Base-by-base conservation (phyloP, 805 yeast species). In the Hanseniaspora jakobsenii region DNA sequence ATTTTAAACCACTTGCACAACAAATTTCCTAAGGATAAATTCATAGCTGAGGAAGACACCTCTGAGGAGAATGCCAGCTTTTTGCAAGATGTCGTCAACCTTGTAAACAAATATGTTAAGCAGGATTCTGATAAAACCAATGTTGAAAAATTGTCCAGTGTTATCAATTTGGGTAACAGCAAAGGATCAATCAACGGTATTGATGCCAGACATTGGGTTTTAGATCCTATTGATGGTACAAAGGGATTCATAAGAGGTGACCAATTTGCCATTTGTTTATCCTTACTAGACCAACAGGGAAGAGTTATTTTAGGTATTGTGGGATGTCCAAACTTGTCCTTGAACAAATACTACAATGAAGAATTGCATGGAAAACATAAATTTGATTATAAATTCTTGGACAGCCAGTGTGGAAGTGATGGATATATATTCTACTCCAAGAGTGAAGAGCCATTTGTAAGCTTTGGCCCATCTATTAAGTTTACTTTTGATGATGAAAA, bases 141-240 rank as follows among this genome's bases (percentile, higher is more conserved):
- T 1, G 69, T 72, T 26, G 69, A 89, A 38, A 71, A 72, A 51
- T 19, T 41, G 13, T 8, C 22, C 4, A 67, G 72, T 5, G 69
- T 80, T 21, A 81, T 91, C 47, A 95, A 86, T 57, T 63, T 69
- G 48, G 98, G 98, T 38, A 70, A 73, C 55, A 82, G 81, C 31
- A 60, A 69, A 49, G 97, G 96, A 44, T 94, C 96, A 4, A 52
- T 64, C 26, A 66, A 61, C 29, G 94, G 94, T 19, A 21, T 21
- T 6, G 34, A 41, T 6, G 34, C 32, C 12, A 69, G 98, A 49
- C 77, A 84, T 58, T 91, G 99, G 99, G 94, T 96, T 1, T 66
- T 91, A 55, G 99, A 91, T 57, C 99, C 99, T 31, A 87, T 91
- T 50, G 99, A 91, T 58, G 99, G 99, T 6, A 91, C 99, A 17